phyloP scores from a whole-genome alignment of 352 stramenopile species.

The Pythium sp. region DNA sequence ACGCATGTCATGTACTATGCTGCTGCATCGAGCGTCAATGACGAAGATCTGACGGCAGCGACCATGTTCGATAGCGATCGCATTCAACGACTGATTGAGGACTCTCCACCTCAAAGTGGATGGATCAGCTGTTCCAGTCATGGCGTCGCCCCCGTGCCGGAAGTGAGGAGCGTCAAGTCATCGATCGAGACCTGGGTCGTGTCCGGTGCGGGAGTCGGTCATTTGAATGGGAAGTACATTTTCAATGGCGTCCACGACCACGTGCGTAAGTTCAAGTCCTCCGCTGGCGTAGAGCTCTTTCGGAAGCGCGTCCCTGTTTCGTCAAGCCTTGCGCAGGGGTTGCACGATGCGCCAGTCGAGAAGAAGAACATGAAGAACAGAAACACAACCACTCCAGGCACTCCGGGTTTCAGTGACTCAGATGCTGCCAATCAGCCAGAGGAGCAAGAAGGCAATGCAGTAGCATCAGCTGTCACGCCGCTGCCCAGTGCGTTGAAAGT shows the following conservation, averaged over 20 bases:
- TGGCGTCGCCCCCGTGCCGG: constrained; percentile 35
- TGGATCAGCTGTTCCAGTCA: constrained; percentile 60
- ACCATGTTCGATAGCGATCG: constrained; percentile 18
- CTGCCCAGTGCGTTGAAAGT: constrained; percentile 35
- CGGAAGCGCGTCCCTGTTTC: constrained; percentile 50
- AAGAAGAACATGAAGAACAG: constrained; percentile 8
- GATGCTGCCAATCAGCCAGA: neutral
- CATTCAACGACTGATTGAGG: constrained; percentile 10
- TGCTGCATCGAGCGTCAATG: constrained; percentile 29
- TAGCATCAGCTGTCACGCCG: neutral
- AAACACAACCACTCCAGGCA: neutral
- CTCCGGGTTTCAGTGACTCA: neutral
- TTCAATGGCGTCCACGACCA: constrained; percentile 49
- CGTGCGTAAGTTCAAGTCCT: constrained; percentile 57
- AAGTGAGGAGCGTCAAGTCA: constrained; percentile 31
- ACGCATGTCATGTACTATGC: constrained; percentile 72
- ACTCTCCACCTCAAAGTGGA: constrained; percentile 36
- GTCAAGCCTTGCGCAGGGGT: constrained; percentile 39
- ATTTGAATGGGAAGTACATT: constrained; percentile 71
- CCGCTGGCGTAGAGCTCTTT: constrained; percentile 67
- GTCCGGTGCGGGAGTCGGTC: constrained; percentile 37
- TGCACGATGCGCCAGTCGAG: constrained; percentile 24
- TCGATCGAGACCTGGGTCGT: constrained; percentile 66
- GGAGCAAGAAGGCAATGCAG: neutral
- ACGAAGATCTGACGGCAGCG: neutral